Conservation (phyloP, 83 land plant genomes). For the Picea abies region DNA sequence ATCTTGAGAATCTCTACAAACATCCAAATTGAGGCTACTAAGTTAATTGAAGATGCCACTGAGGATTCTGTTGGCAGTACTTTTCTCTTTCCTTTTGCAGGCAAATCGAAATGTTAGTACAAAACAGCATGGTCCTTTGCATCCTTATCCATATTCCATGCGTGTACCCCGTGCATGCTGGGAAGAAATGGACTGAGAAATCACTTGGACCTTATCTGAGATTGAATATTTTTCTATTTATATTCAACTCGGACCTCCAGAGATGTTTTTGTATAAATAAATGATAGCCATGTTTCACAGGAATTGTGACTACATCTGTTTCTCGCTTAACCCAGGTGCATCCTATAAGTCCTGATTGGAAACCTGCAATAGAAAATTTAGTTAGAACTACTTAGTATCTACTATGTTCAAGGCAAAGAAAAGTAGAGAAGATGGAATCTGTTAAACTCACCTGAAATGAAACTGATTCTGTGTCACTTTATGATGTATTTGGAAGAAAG, state of each 20-base stretch:
- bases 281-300: neutral
- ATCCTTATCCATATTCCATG: neutral
- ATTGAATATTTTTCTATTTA: neutral
- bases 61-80: neutral
- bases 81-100: neutral
- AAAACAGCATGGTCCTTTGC: neutral
- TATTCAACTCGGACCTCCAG: neutral
- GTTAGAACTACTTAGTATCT: neutral
- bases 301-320: neutral
- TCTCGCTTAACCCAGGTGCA: neutral
- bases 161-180: neutral
- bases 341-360: neutral
- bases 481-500: neutral
- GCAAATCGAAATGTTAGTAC: neutral
- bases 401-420: too few species aligned
- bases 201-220: too few species aligned
- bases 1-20: neutral
- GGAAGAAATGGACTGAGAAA: neutral
- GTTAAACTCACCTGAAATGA: conserved; percentile 7
- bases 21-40: neutral
- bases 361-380: neutral
- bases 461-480: neutral
- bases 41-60: neutral
- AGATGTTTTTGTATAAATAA: neutral
- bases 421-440: neutral